A percentile compares a stretch with the other conserved stretches of the same genome.
These are phyloP conservation scores for Entomortierella beljakovae DNA, from an alignment of 192 early-diverging fungal genomes.

Conservation along the genomic window DNA sequence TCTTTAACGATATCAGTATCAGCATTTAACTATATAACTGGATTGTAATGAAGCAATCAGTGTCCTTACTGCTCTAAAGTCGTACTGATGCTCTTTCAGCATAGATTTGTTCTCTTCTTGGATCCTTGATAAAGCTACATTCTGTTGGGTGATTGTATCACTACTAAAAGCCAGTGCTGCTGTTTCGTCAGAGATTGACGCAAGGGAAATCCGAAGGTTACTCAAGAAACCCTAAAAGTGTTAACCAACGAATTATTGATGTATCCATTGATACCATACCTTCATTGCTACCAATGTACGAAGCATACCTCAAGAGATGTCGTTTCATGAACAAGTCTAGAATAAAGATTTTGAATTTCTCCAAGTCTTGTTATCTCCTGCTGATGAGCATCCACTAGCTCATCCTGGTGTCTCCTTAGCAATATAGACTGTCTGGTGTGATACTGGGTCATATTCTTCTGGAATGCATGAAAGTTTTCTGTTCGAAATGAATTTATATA, in stretches of 20 bases:
- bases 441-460: conserved; percentile 16
- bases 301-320: conserved; percentile 23
- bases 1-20: no score
- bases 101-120: conserved; percentile 5
- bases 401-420: conserved; percentile 8
- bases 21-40: no score
- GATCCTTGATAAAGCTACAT: conserved; percentile 3
- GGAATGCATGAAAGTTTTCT: conserved; percentile 24
- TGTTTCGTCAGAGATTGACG: not conserved
- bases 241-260: no score
- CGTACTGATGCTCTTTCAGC: not conserved
- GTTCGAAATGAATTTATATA: not conserved
- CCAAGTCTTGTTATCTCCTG: conserved; percentile 2
- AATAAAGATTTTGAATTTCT: conserved; percentile 17
- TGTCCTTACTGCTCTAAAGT: conserved; percentile 7
- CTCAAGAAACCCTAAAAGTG: not conserved
- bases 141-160: conserved; percentile 11
- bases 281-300: no score
- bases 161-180: not conserved
- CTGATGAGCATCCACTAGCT: conserved; percentile 17
- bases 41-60: no score
- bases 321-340: not conserved
- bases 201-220: not conserved
- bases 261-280: no score
- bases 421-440: conserved; percentile 21